A percentile compares a stretch with the other conserved stretches of the same genome.
Evolutionary conservation across 495 filamentous ascomycete genomes (phyloP).

Genomic region (Lindgomyces ingoldianus): DNA sequence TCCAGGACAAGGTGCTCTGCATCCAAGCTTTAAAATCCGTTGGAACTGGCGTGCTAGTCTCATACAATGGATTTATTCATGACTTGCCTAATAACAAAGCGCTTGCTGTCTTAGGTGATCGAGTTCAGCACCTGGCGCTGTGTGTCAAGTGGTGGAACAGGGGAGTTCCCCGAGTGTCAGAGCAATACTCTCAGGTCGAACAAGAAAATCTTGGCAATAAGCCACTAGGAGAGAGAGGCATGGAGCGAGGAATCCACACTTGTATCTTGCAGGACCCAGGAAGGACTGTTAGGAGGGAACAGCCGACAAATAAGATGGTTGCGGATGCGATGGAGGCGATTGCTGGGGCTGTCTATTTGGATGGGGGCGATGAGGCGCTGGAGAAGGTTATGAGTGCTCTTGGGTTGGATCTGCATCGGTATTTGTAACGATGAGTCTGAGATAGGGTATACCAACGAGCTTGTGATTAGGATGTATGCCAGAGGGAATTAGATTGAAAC

Average conservation of each 20-base stretch:
- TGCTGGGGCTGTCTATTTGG: not conserved
- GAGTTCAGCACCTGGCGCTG: not conserved
- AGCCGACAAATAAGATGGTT: not conserved
- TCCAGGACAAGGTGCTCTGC: not conserved
- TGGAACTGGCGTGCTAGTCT: not conserved
- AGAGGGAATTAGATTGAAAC: no score
- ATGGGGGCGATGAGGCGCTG: not conserved
- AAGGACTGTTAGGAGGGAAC: not conserved
- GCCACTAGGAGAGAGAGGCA: not conserved
- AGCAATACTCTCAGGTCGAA: not conserved
- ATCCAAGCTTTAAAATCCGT: not conserved
- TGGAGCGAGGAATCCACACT: not conserved
- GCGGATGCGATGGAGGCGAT: not conserved
- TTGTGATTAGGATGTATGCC: no score
- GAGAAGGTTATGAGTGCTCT: not conserved
- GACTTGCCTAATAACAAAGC: not conserved
- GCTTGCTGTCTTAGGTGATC: not conserved
- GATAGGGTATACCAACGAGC: no score
- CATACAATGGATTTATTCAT: not conserved
- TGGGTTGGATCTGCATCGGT: no score
- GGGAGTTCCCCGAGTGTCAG: not conserved
- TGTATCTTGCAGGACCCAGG: not conserved
- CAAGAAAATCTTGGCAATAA: not conserved
- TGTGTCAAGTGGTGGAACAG: not conserved
- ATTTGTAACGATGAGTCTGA: no score